Percentiles rank a stretch among this genome's conserved stretches.
These are phyloP conservation scores for Sporisorium sorghi DNA, from an alignment of 1,284 basidiomycete species.

Conservation along the genomic window DNA sequence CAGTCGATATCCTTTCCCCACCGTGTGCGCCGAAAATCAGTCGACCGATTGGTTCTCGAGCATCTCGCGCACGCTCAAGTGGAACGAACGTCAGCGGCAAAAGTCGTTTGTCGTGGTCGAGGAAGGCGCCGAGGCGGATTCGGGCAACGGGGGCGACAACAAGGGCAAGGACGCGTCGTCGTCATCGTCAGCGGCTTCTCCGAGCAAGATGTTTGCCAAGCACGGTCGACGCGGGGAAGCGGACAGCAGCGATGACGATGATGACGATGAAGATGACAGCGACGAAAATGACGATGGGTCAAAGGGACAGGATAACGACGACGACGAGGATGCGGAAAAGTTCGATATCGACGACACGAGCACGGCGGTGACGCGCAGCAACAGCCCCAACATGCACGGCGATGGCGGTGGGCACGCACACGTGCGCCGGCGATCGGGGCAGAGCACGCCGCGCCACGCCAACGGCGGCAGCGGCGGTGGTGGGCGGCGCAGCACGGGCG, in stretches of 20 bases:
- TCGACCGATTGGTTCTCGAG: slow-evolving; percentile 98
- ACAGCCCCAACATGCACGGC: slow-evolving; percentile 41
- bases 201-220: slow-evolving; percentile 42
- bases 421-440: slow-evolving; percentile 33
- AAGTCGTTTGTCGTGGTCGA: slow-evolving; percentile 73
- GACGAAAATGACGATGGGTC: slow-evolving; percentile 39
- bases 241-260: slow-evolving; percentile 30
- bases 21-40: slow-evolving; percentile 96
- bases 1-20: slow-evolving; percentile 97
- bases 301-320: slow-evolving; percentile 43
- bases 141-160: slow-evolving; percentile 22
- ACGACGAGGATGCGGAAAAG: slow-evolving; percentile 56
- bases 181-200: slow-evolving; percentile 15
- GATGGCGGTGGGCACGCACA: slow-evolving; percentile 37
- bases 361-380: slow-evolving; percentile 51
- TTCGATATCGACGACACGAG: slow-evolving; percentile 67
- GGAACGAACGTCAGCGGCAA: slow-evolving; percentile 71
- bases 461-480: slow-evolving; percentile 24
- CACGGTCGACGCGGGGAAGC: slow-evolving; percentile 25
- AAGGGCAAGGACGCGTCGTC: slow-evolving; percentile 29
- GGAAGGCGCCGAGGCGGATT: slow-evolving; percentile 76
- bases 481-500: slow-evolving; percentile 23
- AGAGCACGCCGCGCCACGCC: slow-evolving; percentile 28
- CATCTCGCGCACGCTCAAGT: slow-evolving; percentile 93
- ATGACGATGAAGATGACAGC: slow-evolving; percentile 40